These are phyloP conservation scores for Rhodosporidiobolus sp. DNA, from an alignment of 768 basidiomycete species.

Conservation along the genomic window DNA sequence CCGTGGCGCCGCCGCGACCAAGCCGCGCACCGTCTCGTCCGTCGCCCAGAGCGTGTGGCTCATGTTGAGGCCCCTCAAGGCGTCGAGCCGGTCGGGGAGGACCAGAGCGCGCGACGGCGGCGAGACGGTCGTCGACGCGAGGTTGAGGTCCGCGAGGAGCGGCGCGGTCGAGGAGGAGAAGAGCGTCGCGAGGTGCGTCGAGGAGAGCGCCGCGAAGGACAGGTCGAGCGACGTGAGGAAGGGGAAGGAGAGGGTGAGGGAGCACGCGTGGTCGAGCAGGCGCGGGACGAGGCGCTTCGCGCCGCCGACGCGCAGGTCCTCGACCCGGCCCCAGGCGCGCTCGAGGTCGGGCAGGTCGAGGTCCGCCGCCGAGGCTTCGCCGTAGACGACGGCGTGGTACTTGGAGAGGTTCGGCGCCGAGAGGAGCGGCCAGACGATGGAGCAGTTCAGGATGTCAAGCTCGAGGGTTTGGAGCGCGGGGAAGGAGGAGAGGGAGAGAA, in stretches of 20 bases:
- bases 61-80: constrained; percentile 1
- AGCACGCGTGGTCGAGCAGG: constrained; percentile 11
- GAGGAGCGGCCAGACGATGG: constrained; percentile 19
- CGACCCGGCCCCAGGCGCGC: constrained; percentile 1
- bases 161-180: constrained; percentile 13
- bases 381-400: constrained; percentile 18
- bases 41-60: constrained; percentile 29
- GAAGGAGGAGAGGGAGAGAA: constrained; percentile 9
- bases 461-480: constrained; percentile 18
- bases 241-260: neutral
- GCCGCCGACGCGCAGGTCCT: constrained; percentile 19
- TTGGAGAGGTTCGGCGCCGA: neutral
- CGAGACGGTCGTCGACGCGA: constrained; percentile 13
- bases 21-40: constrained; percentile 12
- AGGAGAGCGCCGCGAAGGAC: constrained; percentile 14
- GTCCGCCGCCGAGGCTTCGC: neutral
- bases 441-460: constrained; percentile 19
- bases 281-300: constrained; percentile 7
- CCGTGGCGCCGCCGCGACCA: neutral
- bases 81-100: constrained; percentile 7
- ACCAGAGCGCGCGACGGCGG: neutral
- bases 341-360: constrained; percentile 20
- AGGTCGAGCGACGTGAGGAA: constrained; percentile 17
- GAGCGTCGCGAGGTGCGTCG: constrained; percentile 1
- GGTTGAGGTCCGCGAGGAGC: neutral